Conservation (phyloP, 139 green algal species). For the Chloropicon primus region DNA sequence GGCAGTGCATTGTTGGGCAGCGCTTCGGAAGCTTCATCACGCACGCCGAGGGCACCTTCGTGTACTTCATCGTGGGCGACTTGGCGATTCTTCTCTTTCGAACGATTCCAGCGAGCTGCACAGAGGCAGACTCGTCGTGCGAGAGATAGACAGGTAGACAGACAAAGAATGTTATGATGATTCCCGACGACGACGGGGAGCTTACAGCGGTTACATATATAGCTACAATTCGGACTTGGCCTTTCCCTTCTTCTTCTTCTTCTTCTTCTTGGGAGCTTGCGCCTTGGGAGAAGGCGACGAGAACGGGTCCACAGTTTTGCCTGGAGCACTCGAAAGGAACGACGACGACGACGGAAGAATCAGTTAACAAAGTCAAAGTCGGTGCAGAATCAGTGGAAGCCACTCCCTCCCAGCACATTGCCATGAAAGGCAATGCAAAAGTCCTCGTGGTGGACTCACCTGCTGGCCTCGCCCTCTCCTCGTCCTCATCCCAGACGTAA, state of each 20-base stretch:
- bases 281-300: too few species aligned
- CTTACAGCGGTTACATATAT: background rate
- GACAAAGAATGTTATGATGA: too few species aligned
- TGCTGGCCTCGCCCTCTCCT: background rate
- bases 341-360: too few species aligned
- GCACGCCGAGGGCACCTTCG: background rate
- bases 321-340: too few species aligned
- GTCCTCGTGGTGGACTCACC: too few species aligned
- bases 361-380: too few species aligned
- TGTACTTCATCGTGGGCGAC: background rate
- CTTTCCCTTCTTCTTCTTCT: background rate
- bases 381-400: too few species aligned
- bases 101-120: background rate
- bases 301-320: background rate
- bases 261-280: background rate
- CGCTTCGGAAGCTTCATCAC: constrained; percentile 3
- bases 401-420: too few species aligned
- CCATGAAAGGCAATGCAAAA: too few species aligned
- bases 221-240: background rate
- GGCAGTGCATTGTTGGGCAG: constrained; percentile 1
- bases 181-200: too few species aligned
- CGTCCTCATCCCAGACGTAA: background rate
- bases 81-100: background rate
- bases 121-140: too few species aligned
- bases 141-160: too few species aligned